These are phyloP conservation scores for Colletotrichum magnum DNA, from an alignment of 2,329 filamentous ascomycete species.

Conservation along the genomic window DNA sequence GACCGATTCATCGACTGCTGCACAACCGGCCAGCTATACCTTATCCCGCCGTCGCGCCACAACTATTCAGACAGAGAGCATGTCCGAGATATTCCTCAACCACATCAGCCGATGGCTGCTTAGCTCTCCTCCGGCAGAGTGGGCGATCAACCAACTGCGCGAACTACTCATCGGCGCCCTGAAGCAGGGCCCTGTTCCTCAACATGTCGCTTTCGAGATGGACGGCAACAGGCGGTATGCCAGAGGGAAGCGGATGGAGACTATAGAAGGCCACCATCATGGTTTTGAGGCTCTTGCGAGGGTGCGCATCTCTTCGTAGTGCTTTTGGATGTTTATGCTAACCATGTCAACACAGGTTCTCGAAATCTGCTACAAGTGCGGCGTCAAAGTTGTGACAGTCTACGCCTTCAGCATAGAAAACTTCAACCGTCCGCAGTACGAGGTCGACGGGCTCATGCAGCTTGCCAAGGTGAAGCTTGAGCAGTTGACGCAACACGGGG, in stretches of 20 bases:
- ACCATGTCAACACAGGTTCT: conserved; percentile 75
- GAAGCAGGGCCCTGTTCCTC: conserved; percentile 90
- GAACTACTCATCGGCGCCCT: conserved; percentile 91
- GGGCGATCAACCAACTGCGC: conserved; percentile 82
- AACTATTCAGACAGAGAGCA: conserved; percentile 45
- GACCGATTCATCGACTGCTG: neutral
- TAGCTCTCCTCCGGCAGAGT: conserved; percentile 92
- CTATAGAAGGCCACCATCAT: conserved; percentile 93
- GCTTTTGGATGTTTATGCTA: conserved; percentile 34
- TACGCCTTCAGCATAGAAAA: conserved; percentile 99
- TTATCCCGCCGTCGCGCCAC: conserved; percentile 6
- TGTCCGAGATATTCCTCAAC: conserved; percentile 69
- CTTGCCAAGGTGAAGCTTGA: conserved; percentile 96
- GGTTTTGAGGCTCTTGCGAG: conserved; percentile 95
- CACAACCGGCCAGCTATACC: conserved; percentile 7
- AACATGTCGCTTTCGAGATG: conserved; percentile 99
- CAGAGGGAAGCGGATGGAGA: conserved; percentile 91
- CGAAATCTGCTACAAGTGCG: conserved; percentile 98
- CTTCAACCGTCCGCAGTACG: conserved; percentile 96
- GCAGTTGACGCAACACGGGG: conserved; percentile 92
- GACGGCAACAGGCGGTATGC: conserved; percentile 97
- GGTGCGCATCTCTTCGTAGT: conserved; percentile 62
- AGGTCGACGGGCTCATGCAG: conserved; percentile 97
- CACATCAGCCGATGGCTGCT: conserved; percentile 78
- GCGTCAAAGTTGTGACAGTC: conserved; percentile 96